Evolutionary conservation across 306 rosid genomes (phyloP), one percentile per base, ranked within the genome.

Genomic region (Rubus idaeus): DNA sequence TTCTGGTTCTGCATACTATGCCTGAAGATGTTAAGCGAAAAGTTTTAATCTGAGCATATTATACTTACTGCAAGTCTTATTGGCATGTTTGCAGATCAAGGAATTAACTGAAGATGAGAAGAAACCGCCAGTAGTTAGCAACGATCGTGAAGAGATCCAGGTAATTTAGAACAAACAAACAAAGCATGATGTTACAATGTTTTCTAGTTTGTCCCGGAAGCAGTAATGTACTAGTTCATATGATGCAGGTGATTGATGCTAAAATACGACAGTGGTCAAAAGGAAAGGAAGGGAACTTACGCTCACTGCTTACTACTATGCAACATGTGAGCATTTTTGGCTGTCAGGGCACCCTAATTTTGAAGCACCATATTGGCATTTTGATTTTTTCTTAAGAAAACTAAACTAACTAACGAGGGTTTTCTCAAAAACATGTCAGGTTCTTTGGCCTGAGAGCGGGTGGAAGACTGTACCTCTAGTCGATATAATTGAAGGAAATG

Each of bases 381-480:
- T 47, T 44, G 57, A 66, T 68, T 47, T 81, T 71, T 74, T 26
- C 56, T 23, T 8, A 17, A 40, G 26, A 16, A 40, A 78, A 64
- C 26, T n/a, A n/a, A n/a, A n/a, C n/a, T n/a, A 23, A 23, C 75
- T 70, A 76, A 62, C 46, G 30, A 56, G 14, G 78, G 30, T 74
- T 78, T 12, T 47, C 61, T 68, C 70, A 18, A 40, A 16, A 40
- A 62, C 47, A 76, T 73, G 76, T 10, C 83, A 94, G 98, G 92
- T 92, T 79, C 96, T 96, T 76, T 92, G 99, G 99, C 84, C 96
- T 3, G 89, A 80, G 81, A 86, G 98, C 35, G 97, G 99, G 40
- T 96, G 99, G 99, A 96, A 91, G 84, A 77, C 94, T 41, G 89
- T 96, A 77, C 97, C 99, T 53, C 97, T 96, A 14, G 97, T 89